Evolutionary conservation across 1,284 basidiomycete genomes (phyloP), one percentile per base, ranked within the genome.

Genomic region (Mycena citricolor): DNA sequence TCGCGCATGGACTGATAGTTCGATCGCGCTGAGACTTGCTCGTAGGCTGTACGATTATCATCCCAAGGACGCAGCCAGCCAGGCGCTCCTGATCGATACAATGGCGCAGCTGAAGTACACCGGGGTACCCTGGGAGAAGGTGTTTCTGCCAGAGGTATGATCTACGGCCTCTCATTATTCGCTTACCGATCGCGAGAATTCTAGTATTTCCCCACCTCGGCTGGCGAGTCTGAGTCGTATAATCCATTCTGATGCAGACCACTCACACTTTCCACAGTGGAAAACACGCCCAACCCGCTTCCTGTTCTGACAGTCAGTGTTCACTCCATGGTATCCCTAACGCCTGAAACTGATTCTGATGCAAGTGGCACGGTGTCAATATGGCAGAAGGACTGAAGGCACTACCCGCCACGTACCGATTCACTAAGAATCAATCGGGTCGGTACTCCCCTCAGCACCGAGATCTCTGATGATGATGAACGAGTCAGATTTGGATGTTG

Each of bases 11-110:
- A 34, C 16, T 8, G 4, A 13, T 23, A 25, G 16, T 13, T 19
- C n/a, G n/a, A n/a, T n/a, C n/a, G n/a, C n/a, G n/a, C n/a, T 31
- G 12, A 46, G 39, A 8, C 57, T 22, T 29, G 23, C 13, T n/a
- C n/a, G n/a, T 22, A 79, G 76, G 77, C 57, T 79, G 22, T 76
- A 77, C 51, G 76, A 79, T 47, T 66, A 70, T 54, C 67, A 78
- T 50, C 75, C 75, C 32, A 60, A 49, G 16, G 74, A 72, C 1
- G 66, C 76, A 4, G 70, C 54, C 61, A 39, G 54, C 49, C 50
- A 79, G 53, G 70, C 63, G 23, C 54, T 79, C 7, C 58, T 80
- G 11, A 62, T 79, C 24, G 75, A 79, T 49, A 80, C 76, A 3
- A 80, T 79, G 77, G 56, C 74, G 49, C 63, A 68, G 49, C 57